phyloP scores from a whole-genome alignment of 176 grass and related monocot species.

The Triticum aestivum region DNA sequence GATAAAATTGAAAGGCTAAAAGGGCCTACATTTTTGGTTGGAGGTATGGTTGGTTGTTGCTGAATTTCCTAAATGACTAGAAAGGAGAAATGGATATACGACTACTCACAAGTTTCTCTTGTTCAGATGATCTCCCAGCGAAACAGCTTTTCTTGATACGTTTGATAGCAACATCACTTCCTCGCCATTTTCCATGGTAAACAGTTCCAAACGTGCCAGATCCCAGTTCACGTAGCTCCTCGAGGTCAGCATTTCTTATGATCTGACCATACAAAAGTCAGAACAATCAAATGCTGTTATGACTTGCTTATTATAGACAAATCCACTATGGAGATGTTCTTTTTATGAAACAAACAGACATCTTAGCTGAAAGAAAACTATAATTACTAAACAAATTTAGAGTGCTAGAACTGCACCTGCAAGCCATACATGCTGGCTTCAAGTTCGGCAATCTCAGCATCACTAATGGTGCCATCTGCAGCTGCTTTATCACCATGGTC shows the following conservation, averaged over 20 bases:
- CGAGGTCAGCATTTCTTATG: conserved; percentile 95
- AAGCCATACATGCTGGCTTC: conserved; percentile 90
- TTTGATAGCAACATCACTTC: conserved; percentile 95
- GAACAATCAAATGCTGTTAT: neutral
- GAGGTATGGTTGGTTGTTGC: neutral
- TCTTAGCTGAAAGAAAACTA: neutral
- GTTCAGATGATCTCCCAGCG: conserved; percentile 77
- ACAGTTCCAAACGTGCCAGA: conserved; percentile 97
- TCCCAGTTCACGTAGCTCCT: conserved; percentile 93
- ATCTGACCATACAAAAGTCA: conserved; percentile 54
- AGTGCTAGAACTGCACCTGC: conserved; percentile 56
- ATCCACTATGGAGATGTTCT: neutral
- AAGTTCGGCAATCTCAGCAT: conserved; percentile 77
- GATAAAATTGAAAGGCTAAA: neutral
- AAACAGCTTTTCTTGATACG: conserved; percentile 99
- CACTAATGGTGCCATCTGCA: conserved; percentile 51
- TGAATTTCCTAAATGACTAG: conserved; percentile 11
- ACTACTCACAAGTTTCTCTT: conserved; percentile 73
- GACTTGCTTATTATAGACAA: conserved; percentile 11
- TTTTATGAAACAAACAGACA: conserved; percentile 13
- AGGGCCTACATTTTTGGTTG: neutral
- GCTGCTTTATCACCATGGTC: conserved; percentile 49
- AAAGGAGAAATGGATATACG: neutral
- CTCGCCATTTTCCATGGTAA: conserved; percentile 96
- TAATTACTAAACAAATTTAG: conserved; percentile 8